Percentiles rank a stretch among this genome's conserved stretches.
These are phyloP conservation scores for Cyberlindnera veronae DNA, from an alignment of 805 yeast genomes.

Conservation along the genomic window DNA sequence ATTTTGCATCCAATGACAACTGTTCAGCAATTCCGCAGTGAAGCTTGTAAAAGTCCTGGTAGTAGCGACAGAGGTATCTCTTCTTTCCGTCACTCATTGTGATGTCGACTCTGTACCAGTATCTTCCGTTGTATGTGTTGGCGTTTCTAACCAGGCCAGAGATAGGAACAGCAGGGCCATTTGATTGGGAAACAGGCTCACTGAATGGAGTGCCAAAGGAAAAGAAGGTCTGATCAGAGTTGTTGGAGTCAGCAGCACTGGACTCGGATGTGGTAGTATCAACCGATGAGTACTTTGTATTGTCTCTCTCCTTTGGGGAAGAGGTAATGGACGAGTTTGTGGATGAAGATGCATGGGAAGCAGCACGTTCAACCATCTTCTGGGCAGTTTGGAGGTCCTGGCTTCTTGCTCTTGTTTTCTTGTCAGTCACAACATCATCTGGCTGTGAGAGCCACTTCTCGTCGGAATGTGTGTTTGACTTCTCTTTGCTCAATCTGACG, in stretches of 20 bases:
- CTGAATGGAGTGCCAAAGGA: constrained; percentile 2
- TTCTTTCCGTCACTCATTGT: constrained; percentile 33
- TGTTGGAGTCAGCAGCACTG: constrained; percentile 1
- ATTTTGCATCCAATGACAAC: constrained; percentile 11
- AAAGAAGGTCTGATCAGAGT: constrained; percentile 6
- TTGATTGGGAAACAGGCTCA: background rate
- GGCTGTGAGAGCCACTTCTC: constrained; percentile 21
- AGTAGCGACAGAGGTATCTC: constrained; percentile 43
- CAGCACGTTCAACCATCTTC: constrained; percentile 2
- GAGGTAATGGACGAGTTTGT: constrained; percentile 2
- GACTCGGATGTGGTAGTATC: constrained; percentile 6
- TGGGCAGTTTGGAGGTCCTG: constrained; percentile 23
- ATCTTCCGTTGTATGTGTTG: constrained; percentile 39
- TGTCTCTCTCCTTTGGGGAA: constrained; percentile 5
- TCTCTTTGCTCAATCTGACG: constrained; percentile 37
- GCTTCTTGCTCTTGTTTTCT: constrained; percentile 2
- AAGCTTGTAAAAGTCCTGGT: constrained; percentile 48
- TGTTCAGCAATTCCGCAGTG: constrained; percentile 34
- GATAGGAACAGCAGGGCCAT: constrained; percentile 27
- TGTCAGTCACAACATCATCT: constrained; percentile 1
- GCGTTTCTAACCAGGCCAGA: constrained; percentile 39
- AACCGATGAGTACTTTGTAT: constrained; percentile 7
- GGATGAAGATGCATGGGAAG: constrained; percentile 1
- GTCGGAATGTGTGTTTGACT: constrained; percentile 14
- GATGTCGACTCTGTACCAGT: constrained; percentile 50